Conservation (phyloP, 208 protist genomes). For the Trypanosoma melophagium region DNA sequence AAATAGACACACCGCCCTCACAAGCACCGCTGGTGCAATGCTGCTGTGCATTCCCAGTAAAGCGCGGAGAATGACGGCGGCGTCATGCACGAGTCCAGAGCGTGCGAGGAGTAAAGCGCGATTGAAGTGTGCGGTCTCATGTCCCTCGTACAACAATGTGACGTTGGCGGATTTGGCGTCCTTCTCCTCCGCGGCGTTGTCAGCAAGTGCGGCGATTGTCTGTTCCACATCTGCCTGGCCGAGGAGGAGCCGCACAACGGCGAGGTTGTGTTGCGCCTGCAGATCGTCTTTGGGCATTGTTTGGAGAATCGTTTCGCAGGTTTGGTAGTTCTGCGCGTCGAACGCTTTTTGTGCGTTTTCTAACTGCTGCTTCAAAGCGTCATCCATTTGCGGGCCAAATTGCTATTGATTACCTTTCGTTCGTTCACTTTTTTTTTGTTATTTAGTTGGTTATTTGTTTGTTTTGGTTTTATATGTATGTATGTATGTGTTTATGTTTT, state of each 20-base stretch:
- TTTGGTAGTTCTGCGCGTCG: constrained; percentile 61
- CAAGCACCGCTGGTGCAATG: constrained; percentile 52
- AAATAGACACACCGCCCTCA: constrained; percentile 71
- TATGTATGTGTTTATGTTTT: neutral
- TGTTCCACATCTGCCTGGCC: constrained; percentile 55
- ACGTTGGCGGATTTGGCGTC: constrained; percentile 24
- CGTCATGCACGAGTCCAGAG: constrained; percentile 61
- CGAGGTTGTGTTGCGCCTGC: constrained; percentile 84
- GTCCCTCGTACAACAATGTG: constrained; percentile 74
- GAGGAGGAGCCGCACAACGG: constrained; percentile 63
- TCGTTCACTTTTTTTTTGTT: neutral
- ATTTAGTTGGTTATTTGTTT: neutral
- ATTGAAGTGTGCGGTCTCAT: constrained; percentile 82
- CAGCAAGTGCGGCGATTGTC: constrained; percentile 34
- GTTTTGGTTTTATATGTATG: neutral
- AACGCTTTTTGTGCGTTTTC: constrained; percentile 68
- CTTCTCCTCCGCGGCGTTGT: constrained; percentile 36
- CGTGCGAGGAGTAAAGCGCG: constrained; percentile 65
- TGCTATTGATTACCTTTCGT: neutral
- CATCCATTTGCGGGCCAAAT: constrained; percentile 21
- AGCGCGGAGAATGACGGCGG: constrained; percentile 62
- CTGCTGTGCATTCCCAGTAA: constrained; percentile 59
- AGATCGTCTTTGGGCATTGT: constrained; percentile 68
- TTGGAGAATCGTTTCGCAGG: constrained; percentile 62
- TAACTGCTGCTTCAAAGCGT: constrained; percentile 42